Conservation (phyloP, 2,329 filamentous ascomycete species). For the Hypoxylon sp. region DNA sequence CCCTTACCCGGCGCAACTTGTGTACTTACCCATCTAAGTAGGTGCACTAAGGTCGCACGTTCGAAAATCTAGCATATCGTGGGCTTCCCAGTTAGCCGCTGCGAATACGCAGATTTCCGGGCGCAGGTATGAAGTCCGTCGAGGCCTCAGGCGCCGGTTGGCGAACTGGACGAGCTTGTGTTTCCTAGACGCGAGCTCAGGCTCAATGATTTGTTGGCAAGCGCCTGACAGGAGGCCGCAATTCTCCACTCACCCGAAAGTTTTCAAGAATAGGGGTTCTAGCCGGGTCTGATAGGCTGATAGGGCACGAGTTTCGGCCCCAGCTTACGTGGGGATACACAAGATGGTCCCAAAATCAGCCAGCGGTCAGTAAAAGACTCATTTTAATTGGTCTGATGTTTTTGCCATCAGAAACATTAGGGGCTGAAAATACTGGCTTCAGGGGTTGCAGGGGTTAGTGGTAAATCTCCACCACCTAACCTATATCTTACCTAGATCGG, state of each 20-base stretch:
- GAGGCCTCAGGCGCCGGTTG: slow-evolving; percentile 26
- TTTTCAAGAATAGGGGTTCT: slow-evolving; percentile 20
- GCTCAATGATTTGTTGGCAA: slow-evolving; percentile 35
- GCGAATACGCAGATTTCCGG: not conserved
- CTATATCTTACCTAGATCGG: slow-evolving; percentile 13
- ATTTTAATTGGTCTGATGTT: slow-evolving; percentile 34
- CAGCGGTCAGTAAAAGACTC: slow-evolving; percentile 10
- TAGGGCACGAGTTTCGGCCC: slow-evolving; percentile 26
- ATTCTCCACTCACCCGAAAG: slow-evolving; percentile 31
- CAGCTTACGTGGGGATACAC: slow-evolving; percentile 4
- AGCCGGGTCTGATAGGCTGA: slow-evolving; percentile 38
- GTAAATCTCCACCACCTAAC: too few species aligned
- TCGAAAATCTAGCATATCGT: slow-evolving; percentile 7
- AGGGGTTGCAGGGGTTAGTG: too few species aligned
- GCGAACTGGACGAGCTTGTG: slow-evolving; percentile 18
- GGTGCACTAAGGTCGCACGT: slow-evolving; percentile 17
- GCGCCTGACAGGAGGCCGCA: slow-evolving; percentile 17
- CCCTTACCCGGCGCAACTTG: slow-evolving; percentile 3
- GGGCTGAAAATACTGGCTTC: too few species aligned
- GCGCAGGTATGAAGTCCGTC: slow-evolving; percentile 16
- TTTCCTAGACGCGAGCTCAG: slow-evolving; percentile 32
- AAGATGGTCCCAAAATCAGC: slow-evolving; percentile 12
- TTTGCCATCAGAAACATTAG: slow-evolving; percentile 30
- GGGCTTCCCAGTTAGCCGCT: slow-evolving; percentile 16
- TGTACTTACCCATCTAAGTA: slow-evolving; percentile 3